Evolutionary conservation across 2,329 filamentous ascomycete species (phyloP).

Genomic region (Apiospora aurea): DNA sequence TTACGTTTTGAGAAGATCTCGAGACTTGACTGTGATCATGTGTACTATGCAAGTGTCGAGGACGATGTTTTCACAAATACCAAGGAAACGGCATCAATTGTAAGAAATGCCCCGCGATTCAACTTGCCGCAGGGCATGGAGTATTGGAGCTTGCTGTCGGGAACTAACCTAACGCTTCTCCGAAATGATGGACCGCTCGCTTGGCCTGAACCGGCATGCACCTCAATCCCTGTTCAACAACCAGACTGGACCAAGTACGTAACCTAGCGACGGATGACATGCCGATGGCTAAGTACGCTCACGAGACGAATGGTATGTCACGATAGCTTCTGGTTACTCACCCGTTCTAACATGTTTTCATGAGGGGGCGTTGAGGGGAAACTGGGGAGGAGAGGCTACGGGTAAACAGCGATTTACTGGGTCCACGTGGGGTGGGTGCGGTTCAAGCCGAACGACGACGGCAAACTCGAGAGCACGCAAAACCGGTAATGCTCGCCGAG

Average conservation of each 20-base stretch:
- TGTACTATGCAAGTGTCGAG: not conserved
- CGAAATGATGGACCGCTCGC: not conserved
- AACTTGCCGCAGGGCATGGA: not conserved
- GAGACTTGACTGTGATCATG: not conserved
- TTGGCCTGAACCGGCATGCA: not conserved
- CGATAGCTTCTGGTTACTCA: not conserved
- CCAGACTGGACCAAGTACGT: not conserved
- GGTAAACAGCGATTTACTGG: not conserved
- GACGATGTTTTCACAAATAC: not conserved
- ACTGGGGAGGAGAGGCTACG: not conserved
- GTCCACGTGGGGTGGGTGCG: no score
- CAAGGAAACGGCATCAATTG: not conserved
- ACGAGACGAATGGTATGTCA: not conserved
- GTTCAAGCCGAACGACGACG: no score
- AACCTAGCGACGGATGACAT: not conserved
- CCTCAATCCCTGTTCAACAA: not conserved
- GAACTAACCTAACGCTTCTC: constrained; percentile 17
- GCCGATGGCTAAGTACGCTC: not conserved
- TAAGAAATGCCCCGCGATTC: constrained; percentile 7
- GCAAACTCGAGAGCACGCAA: not conserved
- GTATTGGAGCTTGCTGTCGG: not conserved
- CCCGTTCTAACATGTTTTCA: not conserved
- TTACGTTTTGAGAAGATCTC: not conserved
- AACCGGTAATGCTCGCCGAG: constrained; percentile 11
- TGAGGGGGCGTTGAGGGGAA: constrained; percentile 2